Evolutionary conservation across 2,329 filamentous ascomycete species (phyloP).

Genomic region (Leptographium flavum): DNA sequence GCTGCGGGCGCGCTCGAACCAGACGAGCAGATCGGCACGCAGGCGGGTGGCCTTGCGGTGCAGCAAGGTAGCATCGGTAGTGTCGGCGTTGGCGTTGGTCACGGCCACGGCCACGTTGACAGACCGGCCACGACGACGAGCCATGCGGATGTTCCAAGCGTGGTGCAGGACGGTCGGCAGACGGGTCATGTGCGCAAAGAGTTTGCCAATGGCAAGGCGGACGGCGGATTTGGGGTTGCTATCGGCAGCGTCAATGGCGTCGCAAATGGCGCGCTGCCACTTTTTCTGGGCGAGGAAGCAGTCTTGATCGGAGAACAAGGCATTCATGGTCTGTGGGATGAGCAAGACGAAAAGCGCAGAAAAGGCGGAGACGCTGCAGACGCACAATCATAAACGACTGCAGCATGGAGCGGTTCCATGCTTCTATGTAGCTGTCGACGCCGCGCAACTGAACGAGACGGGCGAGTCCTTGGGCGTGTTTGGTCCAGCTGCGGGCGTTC

Average conservation of each 20-base stretch:
- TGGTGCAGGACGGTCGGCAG: conserved; percentile 20
- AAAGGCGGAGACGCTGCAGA: not conserved
- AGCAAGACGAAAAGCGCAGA: not conserved
- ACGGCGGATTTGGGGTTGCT: too few relatives aligned
- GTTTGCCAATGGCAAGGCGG: conserved; percentile 20
- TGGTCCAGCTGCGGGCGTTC: conserved; percentile 22
- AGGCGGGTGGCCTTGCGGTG: conserved; percentile 15
- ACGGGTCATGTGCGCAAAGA: conserved; percentile 20
- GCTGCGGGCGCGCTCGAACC: conserved; percentile 16
- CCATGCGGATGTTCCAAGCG: conserved; percentile 19
- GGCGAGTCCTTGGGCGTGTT: conserved; percentile 24
- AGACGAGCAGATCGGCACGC: conserved; percentile 18
- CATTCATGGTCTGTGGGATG: conserved; percentile 21
- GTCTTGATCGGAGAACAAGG: conserved; percentile 21
- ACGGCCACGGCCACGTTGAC: conserved; percentile 16
- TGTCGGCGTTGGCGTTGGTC: too few relatives aligned
- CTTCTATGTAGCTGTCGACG: conserved; percentile 18
- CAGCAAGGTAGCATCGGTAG: too few relatives aligned
- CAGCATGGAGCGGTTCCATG: conserved; percentile 23
- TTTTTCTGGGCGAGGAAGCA: conserved; percentile 23
- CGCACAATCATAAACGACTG: conserved; percentile 23
- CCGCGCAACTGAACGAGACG: conserved; percentile 25
- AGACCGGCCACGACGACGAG: conserved; percentile 15
- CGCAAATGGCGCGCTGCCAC: conserved; percentile 20
- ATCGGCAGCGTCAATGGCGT: too few relatives aligned